Conservation (phyloP, 805 yeast genomes). For the Barnettozyma sucrosica region DNA sequence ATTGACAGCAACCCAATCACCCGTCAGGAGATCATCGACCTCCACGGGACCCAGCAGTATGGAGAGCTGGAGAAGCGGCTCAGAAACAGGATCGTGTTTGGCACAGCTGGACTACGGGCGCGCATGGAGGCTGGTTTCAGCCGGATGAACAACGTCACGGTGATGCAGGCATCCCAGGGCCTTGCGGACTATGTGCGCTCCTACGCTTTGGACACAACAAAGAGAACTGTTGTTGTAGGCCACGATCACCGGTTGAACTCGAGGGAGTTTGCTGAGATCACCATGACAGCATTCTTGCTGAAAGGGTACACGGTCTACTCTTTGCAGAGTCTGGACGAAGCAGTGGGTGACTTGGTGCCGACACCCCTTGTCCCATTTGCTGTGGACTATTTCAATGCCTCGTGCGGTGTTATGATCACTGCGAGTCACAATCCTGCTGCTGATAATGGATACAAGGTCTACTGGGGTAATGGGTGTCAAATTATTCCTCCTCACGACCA, state of each 20-base stretch:
- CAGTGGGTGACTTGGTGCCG: slow-evolving; percentile 42
- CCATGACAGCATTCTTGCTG: slow-evolving; percentile 67
- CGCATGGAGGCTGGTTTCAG: slow-evolving; percentile 87
- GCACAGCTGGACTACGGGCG: slow-evolving; percentile 90
- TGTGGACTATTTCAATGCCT: slow-evolving; percentile 54
- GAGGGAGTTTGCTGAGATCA: slow-evolving; percentile 65
- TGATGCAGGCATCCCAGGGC: slow-evolving; percentile 87
- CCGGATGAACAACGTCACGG: slow-evolving; percentile 84
- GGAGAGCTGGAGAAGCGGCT: slow-evolving; percentile 47
- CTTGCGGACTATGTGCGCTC: slow-evolving; percentile 45
- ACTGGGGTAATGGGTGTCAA: slow-evolving; percentile 91
- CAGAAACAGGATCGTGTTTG: slow-evolving; percentile 64
- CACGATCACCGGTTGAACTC: slow-evolving; percentile 91
- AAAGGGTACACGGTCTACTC: slow-evolving; percentile 67
- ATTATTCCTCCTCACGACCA: slow-evolving; percentile 88
- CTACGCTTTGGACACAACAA: slow-evolving; percentile 12
- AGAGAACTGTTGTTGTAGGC: slow-evolving; percentile 64
- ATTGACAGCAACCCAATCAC: slow-evolving; percentile 35
- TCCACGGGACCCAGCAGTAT: slow-evolving; percentile 35
- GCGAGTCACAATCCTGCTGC: slow-evolving; percentile 83
- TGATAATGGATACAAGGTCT: slow-evolving; percentile 93
- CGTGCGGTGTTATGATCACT: slow-evolving; percentile 88
- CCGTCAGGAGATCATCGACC: slow-evolving; percentile 45
- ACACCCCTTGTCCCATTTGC: slow-evolving; percentile 94
- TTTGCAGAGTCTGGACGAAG: slow-evolving; percentile 34